Base-by-base conservation (phyloP, 805 yeast species). In the Ogataea parapolymorpha region DNA sequence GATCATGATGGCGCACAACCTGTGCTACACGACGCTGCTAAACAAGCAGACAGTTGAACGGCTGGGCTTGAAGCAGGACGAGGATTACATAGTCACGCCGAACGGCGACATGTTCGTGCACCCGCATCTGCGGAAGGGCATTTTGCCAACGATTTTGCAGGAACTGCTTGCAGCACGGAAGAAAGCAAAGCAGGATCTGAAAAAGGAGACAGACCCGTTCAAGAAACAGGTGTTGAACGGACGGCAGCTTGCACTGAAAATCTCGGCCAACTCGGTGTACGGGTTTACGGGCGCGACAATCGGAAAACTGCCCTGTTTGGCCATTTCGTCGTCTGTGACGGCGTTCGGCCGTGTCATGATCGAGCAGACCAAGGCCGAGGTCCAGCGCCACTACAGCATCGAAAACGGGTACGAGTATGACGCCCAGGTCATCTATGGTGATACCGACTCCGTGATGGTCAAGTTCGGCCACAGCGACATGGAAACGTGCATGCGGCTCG, bases 221-320 rank as follows among this genome's bases (percentile, higher is more conserved):
- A 89, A 79, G 59, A 76, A 86, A 52, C 95, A 89, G 57, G 98
- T 93, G 25, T 73, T 95, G 35, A 95, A 93, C 61, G 99, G 99
- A 72, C 78, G 99, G 62, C 99, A 93, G 65, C 71, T 93, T 55
- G 99, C 99, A 0, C 71, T 93, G 59, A 93, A 93, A 58, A 87
- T 93, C 37, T 89, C 97, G 10, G 99, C 99, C 1, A 93, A 93
- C 62, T 95, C 99, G 2, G 99, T 93, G 5, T 93, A 93, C 62
- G 99, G 99, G 35, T 95, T 93, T 65, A 93, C 99, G 0, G 99
- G 99, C 64, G 99, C 99, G 2, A 93, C 98, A 0, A 82, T 91
- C 33, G 99, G 99, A 39, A 91, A 93, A 58, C 72, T 93, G 40
- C 99, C 99, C 1, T 95, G 99, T 68, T 70, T 93, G 42, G 95